Conservation (phyloP, 179 eudicot genomes). For the Beta corolliflora region DNA sequence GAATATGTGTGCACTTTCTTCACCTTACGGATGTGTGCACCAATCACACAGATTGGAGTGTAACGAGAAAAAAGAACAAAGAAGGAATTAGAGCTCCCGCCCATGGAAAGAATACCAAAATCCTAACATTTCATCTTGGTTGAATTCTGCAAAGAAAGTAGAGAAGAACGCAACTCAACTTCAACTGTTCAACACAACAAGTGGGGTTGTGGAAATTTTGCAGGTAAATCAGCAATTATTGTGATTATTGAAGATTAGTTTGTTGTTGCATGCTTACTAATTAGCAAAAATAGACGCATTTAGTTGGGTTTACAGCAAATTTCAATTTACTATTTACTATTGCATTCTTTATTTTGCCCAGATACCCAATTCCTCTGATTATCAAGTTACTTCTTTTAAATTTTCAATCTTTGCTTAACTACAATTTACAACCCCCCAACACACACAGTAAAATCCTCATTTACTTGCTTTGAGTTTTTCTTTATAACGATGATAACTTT, state of each 20-base stretch:
- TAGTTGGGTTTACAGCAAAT: background rate
- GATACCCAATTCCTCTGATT: background rate
- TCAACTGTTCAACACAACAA: background rate
- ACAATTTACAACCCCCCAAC: too few species aligned
- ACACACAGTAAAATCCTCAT: background rate
- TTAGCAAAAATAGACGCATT: background rate
- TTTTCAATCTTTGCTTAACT: conserved; percentile 2
- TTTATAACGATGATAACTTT: too few species aligned
- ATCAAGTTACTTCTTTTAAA: background rate
- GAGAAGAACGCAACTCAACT: background rate
- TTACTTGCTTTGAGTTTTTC: background rate
- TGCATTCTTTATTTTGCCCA: background rate
- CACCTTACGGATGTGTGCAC: too few species aligned
- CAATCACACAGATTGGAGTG: too few species aligned
- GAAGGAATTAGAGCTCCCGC: background rate
- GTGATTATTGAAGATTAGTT: background rate
- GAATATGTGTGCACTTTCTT: too few species aligned
- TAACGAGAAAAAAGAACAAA: background rate
- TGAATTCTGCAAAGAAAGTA: background rate
- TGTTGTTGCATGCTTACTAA: background rate
- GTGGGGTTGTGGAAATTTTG: background rate
- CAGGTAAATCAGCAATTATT: background rate
- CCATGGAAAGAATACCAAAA: background rate
- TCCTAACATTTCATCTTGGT: too few species aligned
- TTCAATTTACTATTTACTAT: too few species aligned